phyloP scores from a whole-genome alignment of 169 alveolate species.

The Blepharisma undulans region DNA sequence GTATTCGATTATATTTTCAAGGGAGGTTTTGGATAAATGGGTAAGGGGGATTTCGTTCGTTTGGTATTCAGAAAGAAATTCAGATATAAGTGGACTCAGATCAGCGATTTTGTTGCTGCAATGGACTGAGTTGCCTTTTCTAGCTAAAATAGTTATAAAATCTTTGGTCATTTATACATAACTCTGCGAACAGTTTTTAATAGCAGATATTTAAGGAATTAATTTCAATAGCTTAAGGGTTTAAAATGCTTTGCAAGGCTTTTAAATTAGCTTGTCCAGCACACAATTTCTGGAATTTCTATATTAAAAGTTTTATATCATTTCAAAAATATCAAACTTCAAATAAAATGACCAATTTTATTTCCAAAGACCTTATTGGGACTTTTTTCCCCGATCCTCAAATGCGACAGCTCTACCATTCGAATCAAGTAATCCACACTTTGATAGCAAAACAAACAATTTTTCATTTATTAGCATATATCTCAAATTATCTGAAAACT shows the following conservation, averaged over 20 bases:
- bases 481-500: not conserved
- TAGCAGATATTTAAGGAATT: no score
- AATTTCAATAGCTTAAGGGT: no score
- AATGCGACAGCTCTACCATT: not conserved
- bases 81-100: not conserved
- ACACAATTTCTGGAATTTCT: no score
- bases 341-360: not conserved
- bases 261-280: no score
- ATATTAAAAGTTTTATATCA: not conserved
- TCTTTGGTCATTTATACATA: not conserved
- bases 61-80: not conserved
- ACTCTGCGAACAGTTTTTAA: not conserved
- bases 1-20: not conserved
- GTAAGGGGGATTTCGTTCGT: not conserved
- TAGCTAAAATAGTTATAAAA: not conserved
- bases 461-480: not conserved
- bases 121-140: not conserved
- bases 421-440: not conserved
- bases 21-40: not conserved
- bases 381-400: not conserved
- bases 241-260: no score
- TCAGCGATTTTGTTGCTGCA: not conserved
- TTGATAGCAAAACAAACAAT: not conserved
- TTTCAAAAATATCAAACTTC: no score
- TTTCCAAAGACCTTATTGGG: not conserved